Evolutionary conservation across 495 filamentous ascomycete genomes (phyloP), one percentile per base, ranked within the genome.

Genomic region (Sphaerosporella brunnea): DNA sequence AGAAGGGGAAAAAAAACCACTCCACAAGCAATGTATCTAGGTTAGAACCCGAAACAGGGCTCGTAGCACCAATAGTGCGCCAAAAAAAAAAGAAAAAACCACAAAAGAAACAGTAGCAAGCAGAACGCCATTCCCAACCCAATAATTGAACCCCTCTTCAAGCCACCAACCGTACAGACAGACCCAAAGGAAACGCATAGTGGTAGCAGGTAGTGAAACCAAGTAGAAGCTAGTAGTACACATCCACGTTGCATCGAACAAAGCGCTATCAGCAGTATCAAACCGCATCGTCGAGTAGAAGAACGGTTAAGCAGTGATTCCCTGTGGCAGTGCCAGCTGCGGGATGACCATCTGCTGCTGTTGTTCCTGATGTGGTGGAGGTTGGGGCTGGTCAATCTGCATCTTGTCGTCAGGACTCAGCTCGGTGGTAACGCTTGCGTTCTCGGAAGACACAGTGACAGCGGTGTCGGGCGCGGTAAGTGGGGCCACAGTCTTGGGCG

Each of bases 401-500:
- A 43, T 43, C 21, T 43, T 43, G 2, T 43, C 40, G 1, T 26
- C 40, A 1, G 40, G 23, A 5, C 9, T 9, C 15, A 15, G 4
- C 35, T 11, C 16, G 8, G 8, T 18, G 5, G 35, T 37, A 18
- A 37, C 35, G 7, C 7, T 9, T 5, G 16, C 35, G 16, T 37
- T 37, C 35, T 37, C 35, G 16, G 35, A 37, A 15, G 5, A 4
- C 16, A 15, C 4, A 5, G 15, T 8, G 8, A 15, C 35, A 18
- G 35, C 16, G 4, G 35, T 9, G 16, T 18, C 16, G 16, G 8
- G 8, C 5, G 8, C 16, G 35, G 7, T 15, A 4, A 37, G 7
- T 16, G 16, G 24, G 25, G 18, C 18, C 44, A 8, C 25, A 15
- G 5, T 0, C 24, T n/a, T 23, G 16, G 81, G 82, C 5, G 82